Evolutionary conservation across 805 yeast genomes (phyloP), one percentile per base, ranked within the genome.

Genomic region (Monosporozyma servazzii): DNA sequence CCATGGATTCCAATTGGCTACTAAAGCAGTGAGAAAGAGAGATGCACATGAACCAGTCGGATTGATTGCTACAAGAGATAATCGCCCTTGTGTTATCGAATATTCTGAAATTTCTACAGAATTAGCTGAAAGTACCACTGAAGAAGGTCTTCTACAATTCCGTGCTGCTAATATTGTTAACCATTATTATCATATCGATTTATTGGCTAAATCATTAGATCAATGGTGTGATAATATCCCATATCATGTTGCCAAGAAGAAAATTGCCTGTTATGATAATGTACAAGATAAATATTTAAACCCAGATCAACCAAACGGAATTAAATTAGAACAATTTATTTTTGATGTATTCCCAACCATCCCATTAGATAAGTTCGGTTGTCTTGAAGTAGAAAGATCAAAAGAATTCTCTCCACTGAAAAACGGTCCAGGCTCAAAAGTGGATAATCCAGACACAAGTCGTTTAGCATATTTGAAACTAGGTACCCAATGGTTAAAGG

Each of bases 91-190:
- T 53, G 99, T 93, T 44, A 86, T 93, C 59, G 99, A 93, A 69
- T 93, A 93, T 71, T 84, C 95, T 40, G 99, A 93, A 70, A 88
- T 93, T 55, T 76, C 88, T 8, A 63, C 72, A 31, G 90, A 85
- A 57, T 75, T 90, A 61, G 84, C 91, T 21, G 80, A 79, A 60
- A 81, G 79, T 54, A 70, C 69, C 27, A 93, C 85, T 56, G 75
- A 77, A 1, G 66, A 75, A 25, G 85, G 82, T 17, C 73, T 83
- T 54, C 75, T 93, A 53, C 78, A 78, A 56, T 78, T 88, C 59
- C 79, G 98, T 59, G 96, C 98, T 3, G 99, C 96, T 25, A 93
- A 93, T 69, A 93, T 93, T 56, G 99, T 93, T 51, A 93, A 93
- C 67, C 99, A 93, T 70, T 93, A 90, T 70, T 93, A 91, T 69